Evolutionary conservation across 768 basidiomycete genomes (phyloP), one percentile per base, ranked within the genome.

Genomic region (Leccinum fibrillosum): DNA sequence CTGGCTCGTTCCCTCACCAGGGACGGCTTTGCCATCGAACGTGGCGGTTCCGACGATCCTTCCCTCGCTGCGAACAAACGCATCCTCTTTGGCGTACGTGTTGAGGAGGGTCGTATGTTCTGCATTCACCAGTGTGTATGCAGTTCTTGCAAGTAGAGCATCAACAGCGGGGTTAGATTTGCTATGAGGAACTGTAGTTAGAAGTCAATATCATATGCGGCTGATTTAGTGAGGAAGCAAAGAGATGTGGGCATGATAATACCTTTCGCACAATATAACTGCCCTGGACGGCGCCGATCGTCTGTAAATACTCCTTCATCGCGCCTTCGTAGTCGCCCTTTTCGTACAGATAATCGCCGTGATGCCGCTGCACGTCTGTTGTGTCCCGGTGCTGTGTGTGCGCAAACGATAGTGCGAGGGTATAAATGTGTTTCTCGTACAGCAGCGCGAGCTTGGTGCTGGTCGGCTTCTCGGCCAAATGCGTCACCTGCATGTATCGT

Each of bases 71-170:
- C 90, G 92, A 75, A 99, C 91, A 72, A 99, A 99, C 59, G 80
- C 85, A 65, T 97, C 93, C 2, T 98, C 82, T 12, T 98, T 98
- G 53, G 97, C 97, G 74, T 97, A 98, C 5, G 95, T 94, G 70
- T 98, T 98, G 3, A 99, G 82, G 7, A 99, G 85, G 0, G 97
- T 98, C 0, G 96, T 99, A 68, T 98, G 96, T 65, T 98, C 95
- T 0, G 93, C 86, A 66, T 96, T 98, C 30, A 96, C 96, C 5
- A 96, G 85, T 88, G 79, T 2, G 90, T 81, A 69, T 99, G 97
- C 0, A 99, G 78, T 70, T 96, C 95, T 81, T 98, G 95, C 0
- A 99, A 82, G 72, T 98, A 99, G 1, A 92, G 91, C 30, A 92
- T 94, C 53, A 99, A 88, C 69, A 95, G 94, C 62, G 94, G 90